Evolutionary conservation across 2,329 filamentous ascomycete species (phyloP).

Genomic region (Simplicillium aogashimaense): DNA sequence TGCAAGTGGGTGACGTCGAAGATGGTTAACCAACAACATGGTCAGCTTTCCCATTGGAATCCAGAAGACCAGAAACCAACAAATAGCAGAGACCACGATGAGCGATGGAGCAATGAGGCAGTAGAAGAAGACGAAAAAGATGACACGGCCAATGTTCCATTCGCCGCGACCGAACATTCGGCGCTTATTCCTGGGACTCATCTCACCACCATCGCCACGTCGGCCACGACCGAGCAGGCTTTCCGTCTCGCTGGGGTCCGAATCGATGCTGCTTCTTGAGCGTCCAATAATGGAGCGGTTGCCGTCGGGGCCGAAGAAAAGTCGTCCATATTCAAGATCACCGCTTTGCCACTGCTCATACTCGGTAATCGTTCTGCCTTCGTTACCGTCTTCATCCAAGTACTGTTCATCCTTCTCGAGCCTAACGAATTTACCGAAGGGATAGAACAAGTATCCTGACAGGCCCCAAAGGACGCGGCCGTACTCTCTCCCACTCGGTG

Average conservation of each 20-base stretch:
- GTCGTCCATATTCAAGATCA: constrained; percentile 85
- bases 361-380: constrained; percentile 94
- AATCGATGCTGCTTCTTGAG: constrained; percentile 81
- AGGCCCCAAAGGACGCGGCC: constrained; percentile 77
- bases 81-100: constrained; percentile 75
- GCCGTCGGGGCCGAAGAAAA: constrained; percentile 85
- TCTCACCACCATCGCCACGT: constrained; percentile 36
- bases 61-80: constrained; percentile 95
- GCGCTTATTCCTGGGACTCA: constrained; percentile 51
- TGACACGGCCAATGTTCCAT: constrained; percentile 88
- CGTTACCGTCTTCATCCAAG: constrained; percentile 85
- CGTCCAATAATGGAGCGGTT: constrained; percentile 76
- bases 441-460: constrained; percentile 82
- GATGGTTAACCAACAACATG: constrained; percentile 78
- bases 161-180: constrained; percentile 88
- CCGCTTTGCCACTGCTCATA: constrained; percentile 99
- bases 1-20: constrained; percentile 84
- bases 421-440: constrained; percentile 92
- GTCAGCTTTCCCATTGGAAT: constrained; percentile 98
- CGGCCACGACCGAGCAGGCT: constrained; percentile 63
- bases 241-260: constrained; percentile 73
- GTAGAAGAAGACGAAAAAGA: constrained; percentile 97
- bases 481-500: constrained; percentile 75
- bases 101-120: constrained; percentile 79
- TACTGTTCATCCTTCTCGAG: constrained; percentile 92